Evolutionary conservation across 2,329 filamentous ascomycete genomes (phyloP), one percentile per base, ranked within the genome.

Genomic region (Cladorrhinum sp.): DNA sequence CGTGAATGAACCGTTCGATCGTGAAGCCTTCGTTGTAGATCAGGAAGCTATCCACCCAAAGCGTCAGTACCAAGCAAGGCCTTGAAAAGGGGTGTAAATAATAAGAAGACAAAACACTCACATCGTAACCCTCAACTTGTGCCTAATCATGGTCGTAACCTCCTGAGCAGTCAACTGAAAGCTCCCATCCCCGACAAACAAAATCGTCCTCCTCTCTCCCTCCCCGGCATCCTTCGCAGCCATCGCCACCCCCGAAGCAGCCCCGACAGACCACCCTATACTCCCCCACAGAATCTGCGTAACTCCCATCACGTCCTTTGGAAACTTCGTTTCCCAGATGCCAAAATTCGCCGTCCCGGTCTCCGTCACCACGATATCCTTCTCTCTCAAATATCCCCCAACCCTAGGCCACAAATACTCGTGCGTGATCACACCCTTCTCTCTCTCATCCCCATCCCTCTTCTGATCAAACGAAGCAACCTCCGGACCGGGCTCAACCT

Each of bases 1-100:
- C 91, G 74, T 96, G 92, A 69, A 96, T 96, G 73, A 86, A 90
- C 28, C 92, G 86, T 76, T 96, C 92, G 72, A 96, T 95, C 9
- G 92, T 95, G 76, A 90, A 96, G 10, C 92, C 92, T 46, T 93
- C 86, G 73, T 96, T 96, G 80, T 90, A 92, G 67, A 96, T 88
- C 64, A 95, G 81, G 73, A 96, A 94, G 64, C 84, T 86, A 59
- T 6, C n/a, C n/a, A 36, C 6, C 30, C 8, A 59, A 10, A 21
- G 23, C 14, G 20, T 48, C 36, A 24, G 16, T 54, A 18, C 24
- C 24, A 26, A n/a, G 6, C 24, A 9, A 28, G 33, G 8, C 7
- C 20, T 48, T n/a, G 26, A 56, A n/a, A 26, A 53, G 12, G 7
- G 4, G 42, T 10, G n/a, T 18, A n/a, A n/a, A n/a, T n/a, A n/a